Evolutionary conservation across 2,329 filamentous ascomycete species (phyloP), one percentile per base, ranked within the genome.

Genomic region (Dactylellina parvicollis): DNA sequence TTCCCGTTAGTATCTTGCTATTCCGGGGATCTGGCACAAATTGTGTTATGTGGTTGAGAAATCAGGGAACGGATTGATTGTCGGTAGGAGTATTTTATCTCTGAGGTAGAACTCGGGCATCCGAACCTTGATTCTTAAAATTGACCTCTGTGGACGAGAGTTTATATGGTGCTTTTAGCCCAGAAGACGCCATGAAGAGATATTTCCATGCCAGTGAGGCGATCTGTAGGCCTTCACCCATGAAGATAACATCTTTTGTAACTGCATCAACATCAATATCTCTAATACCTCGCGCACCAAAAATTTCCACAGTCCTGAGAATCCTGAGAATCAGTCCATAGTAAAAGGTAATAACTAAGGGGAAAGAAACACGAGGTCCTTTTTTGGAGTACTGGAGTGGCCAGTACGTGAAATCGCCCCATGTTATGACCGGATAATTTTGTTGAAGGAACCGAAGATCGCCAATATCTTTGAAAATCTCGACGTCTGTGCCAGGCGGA

Each of bases 401-500:
- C 47, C 47, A 50, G 26, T 50, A 50, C 14, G 47, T 50, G 20
- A 16, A 50, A 16, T 50, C 47, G 2, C 47, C 47, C 47, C 47
- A 50, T 32, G 26, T 12, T 12, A 50, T 8, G 1, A 50, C 47
- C 7, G 47, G 47, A 16, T 50, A 50, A 18, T 30, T 32, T 50
- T 28, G n/a, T 2, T 32, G 4, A n/a, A n/a, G n/a, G n/a, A n/a
- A n/a, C n/a, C n/a, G n/a, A 2, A 28, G 47, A 7, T 16, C n/a
- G 1, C 4, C 7, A 18, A 1, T 50, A 14, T 14, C 3, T 4
- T 28, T 26, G 4, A 50, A 20, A 14, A 34, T 32, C 16, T 20
- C 47, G 26, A 50, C 26, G n/a, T 50, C 34, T 4, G 47, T 50
- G 7, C 18, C 47, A 3, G 24, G 14, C 10, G 47, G 47, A n/a